Evolutionary conservation across 768 basidiomycete species (phyloP).

Genomic region (Boletus reticulatus): DNA sequence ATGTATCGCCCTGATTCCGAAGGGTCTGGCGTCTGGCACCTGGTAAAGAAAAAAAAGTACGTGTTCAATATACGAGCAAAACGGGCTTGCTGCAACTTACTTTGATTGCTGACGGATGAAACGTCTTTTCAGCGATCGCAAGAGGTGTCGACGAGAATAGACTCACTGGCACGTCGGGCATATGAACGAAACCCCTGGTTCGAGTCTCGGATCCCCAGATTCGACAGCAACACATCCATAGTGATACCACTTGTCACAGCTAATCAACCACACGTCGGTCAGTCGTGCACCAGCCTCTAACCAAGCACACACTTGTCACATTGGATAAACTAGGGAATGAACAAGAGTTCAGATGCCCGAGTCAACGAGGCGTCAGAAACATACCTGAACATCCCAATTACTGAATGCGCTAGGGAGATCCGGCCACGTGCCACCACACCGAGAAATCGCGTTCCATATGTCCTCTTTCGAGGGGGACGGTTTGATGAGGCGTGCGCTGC

Average conservation of each 20-base stretch:
- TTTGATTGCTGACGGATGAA: constrained; percentile 5
- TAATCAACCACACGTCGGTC: constrained; percentile 10
- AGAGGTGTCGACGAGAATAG: neutral
- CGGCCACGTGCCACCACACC: constrained; percentile 12
- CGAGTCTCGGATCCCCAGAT: constrained; percentile 36
- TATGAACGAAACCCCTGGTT: constrained; percentile 29
- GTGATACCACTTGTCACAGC: constrained; percentile 50
- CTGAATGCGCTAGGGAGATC: constrained; percentile 5
- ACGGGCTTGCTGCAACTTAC: neutral
- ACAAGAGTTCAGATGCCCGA: neutral
- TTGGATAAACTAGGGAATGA: constrained; percentile 28
- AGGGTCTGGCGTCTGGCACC: constrained; percentile 14
- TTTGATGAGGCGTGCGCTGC: neutral
- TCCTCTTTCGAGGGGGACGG: constrained; percentile 1
- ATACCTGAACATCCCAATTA: constrained; percentile 26
- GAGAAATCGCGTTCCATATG: neutral
- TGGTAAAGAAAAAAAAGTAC: neutral
- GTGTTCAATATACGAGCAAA: neutral
- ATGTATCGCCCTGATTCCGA: constrained; percentile 9
- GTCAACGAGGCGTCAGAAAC: neutral
- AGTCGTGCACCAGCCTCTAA: neutral
- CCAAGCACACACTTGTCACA: constrained; percentile 32
- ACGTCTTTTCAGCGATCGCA: neutral
- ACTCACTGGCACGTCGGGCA: constrained; percentile 45
- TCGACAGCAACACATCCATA: constrained; percentile 48